A percentile compares a stretch with the other conserved stretches of the same genome.
These are phyloP conservation scores for Macrophomina phaseolina DNA, from an alignment of 2,329 filamentous ascomycete species.

Conservation along the genomic window DNA sequence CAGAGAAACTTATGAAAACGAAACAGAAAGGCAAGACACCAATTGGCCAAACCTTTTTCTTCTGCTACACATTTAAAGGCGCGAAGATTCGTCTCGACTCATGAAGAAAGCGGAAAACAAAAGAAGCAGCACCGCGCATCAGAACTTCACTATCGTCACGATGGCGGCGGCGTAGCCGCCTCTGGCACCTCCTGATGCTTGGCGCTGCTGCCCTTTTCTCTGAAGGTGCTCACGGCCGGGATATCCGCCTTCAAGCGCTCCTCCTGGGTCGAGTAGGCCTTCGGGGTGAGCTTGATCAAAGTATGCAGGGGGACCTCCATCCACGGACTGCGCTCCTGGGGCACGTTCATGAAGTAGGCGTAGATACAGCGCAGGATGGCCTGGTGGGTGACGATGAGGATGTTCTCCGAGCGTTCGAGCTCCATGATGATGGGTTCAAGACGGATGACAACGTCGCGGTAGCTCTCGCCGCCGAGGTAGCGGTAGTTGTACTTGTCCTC, in stretches of 20 bases:
- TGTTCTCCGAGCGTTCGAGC: conserved; percentile 92
- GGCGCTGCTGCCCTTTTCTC: conserved; percentile 72
- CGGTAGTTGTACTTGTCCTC: conserved; percentile 99
- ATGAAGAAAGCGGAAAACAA: background rate
- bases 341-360: conserved; percentile 98
- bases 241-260: conserved; percentile 89
- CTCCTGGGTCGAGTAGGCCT: conserved; percentile 92
- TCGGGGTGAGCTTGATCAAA: conserved; percentile 92
- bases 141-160: background rate
- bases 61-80: background rate
- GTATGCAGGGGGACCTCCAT: conserved; percentile 98
- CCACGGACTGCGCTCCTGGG: conserved; percentile 92
- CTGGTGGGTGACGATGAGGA: conserved; percentile 97
- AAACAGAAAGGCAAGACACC: background rate
- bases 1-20: background rate
- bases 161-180: background rate
- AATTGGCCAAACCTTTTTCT: background rate
- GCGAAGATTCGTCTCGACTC: background rate
- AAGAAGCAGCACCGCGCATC: background rate
- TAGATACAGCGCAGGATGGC: conserved; percentile 97
- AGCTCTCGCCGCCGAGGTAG: conserved; percentile 93
- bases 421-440: conserved; percentile 99
- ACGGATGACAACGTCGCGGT: conserved; percentile 95
- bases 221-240: conserved; percentile 93
- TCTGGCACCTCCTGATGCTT: conserved; percentile 16